Conservation (phyloP, 2,329 filamentous ascomycete genomes). For the Colletotrichum sp. region DNA sequence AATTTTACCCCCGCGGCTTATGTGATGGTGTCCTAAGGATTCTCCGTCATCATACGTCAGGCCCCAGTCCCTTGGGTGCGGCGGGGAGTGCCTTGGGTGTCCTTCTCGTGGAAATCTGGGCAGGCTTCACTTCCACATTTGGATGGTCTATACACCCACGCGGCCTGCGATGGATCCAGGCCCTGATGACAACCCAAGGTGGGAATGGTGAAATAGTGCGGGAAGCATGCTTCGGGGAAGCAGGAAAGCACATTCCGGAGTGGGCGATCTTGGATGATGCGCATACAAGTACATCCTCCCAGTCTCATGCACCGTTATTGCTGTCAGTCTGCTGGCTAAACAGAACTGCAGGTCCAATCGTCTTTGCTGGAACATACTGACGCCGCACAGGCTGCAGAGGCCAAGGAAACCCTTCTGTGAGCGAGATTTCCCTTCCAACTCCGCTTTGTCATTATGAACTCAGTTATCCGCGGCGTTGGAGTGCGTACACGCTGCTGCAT, state of each 20-base stretch:
- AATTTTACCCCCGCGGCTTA: conserved; percentile 3
- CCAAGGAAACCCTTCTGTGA: conserved; percentile 11
- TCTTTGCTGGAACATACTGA: background rate
- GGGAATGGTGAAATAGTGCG: conserved; percentile 36
- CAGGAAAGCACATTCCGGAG: conserved; percentile 39
- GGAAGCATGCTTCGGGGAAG: conserved; percentile 45
- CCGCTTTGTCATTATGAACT: conserved; percentile 11
- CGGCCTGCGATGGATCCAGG: conserved; percentile 34
- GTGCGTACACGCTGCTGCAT: conserved; percentile 15
- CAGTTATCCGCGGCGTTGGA: conserved; percentile 1
- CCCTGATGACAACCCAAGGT: conserved; percentile 37
- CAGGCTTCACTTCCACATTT: conserved; percentile 10
- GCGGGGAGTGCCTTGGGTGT: background rate
- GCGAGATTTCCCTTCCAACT: conserved; percentile 11
- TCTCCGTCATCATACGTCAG: conserved; percentile 23
- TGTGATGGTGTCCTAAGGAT: conserved; percentile 5
- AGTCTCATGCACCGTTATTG: conserved; percentile 35
- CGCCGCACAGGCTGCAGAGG: background rate
- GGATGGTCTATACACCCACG: conserved; percentile 6
- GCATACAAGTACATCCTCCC: conserved; percentile 29
- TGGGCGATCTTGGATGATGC: conserved; percentile 43
- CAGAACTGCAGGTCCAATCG: conserved; percentile 19
- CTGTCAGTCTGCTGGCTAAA: conserved; percentile 33
- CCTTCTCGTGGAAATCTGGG: conserved; percentile 3
- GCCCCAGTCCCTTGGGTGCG: conserved; percentile 16